Conservation (phyloP, 2,329 filamentous ascomycete genomes). For the Penicillium sp. region DNA sequence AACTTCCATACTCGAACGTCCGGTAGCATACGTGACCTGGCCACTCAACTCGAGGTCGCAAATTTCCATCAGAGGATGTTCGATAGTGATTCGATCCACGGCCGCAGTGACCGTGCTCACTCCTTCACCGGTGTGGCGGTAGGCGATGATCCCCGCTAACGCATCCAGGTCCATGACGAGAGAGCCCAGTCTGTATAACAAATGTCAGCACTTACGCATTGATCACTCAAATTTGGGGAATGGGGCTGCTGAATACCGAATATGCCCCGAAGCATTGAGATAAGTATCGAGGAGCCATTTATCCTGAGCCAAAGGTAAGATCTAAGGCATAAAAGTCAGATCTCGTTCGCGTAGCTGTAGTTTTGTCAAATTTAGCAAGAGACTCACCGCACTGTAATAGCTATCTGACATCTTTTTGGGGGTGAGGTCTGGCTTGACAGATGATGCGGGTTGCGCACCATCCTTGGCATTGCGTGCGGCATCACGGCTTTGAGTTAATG, state of each 20-base stretch:
- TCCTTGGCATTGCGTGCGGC: constrained; percentile 26
- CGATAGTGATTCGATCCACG: constrained; percentile 60
- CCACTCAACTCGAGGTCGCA: constrained; percentile 70
- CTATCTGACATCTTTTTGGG: constrained; percentile 67
- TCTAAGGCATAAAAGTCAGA: constrained; percentile 34
- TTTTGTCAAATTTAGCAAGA: constrained; percentile 1
- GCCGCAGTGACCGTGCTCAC: constrained; percentile 60
- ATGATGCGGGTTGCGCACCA: constrained; percentile 12
- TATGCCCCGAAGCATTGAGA: constrained; percentile 68
- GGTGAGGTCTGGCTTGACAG: constrained; percentile 50
- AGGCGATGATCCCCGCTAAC: constrained; percentile 67
- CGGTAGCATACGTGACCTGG: constrained; percentile 64
- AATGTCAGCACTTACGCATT: constrained; percentile 13
- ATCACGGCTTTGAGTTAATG: constrained; percentile 50
- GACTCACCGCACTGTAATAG: constrained; percentile 59
- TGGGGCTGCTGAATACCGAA: constrained; percentile 44
- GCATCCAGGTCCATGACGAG: constrained; percentile 78
- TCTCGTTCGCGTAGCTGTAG: too few species aligned
- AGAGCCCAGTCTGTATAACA: constrained; percentile 52
- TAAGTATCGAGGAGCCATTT: constrained; percentile 74
- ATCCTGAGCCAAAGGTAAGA: constrained; percentile 64
- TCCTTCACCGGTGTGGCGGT: constrained; percentile 62
- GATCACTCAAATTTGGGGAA: constrained; percentile 1
- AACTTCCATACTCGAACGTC: constrained; percentile 66
- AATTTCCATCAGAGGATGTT: constrained; percentile 67